A percentile compares a stretch with the other conserved stretches of the same genome.
Evolutionary conservation across 129 eudicot species (phyloP).

Genomic region (Centella asiatica): DNA sequence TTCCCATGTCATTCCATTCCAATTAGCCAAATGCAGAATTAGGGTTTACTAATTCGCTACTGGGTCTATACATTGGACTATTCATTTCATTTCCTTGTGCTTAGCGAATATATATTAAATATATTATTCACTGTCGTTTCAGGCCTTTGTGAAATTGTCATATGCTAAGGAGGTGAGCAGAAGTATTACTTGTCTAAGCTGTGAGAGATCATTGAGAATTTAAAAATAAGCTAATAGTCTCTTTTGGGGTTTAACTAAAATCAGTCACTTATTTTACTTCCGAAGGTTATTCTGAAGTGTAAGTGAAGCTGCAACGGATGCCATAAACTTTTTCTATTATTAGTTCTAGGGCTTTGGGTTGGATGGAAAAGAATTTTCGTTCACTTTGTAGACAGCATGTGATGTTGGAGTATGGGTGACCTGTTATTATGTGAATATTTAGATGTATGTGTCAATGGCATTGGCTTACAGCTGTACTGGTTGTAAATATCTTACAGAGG

Average conservation of each 20-base stretch:
- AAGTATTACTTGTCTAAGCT: no score
- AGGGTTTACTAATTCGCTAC: no score
- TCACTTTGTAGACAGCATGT: not conserved
- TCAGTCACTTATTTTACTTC: not conserved
- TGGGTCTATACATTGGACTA: no score
- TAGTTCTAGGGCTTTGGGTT: not conserved
- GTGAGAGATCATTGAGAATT: no score
- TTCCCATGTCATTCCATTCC: no score
- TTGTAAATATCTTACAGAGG: constrained; percentile 29
- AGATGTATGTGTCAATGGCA: constrained; percentile 8
- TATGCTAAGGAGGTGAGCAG: no score
- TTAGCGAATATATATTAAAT: no score
- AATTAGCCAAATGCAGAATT: no score
- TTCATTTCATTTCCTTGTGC: no score
- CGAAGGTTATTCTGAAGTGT: not conserved
- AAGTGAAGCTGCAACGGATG: not conserved
- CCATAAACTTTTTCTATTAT: not conserved
- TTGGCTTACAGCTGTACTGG: constrained; percentile 11
- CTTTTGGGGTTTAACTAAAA: not conserved
- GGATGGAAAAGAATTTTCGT: not conserved
- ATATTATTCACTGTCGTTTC: no score
- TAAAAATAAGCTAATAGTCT: no score
- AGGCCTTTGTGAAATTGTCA: no score
- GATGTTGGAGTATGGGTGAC: constrained; percentile 11
- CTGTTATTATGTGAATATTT: constrained; percentile 5